Evolutionary conservation across 2,329 filamentous ascomycete genomes (phyloP), one percentile per base, ranked within the genome.

Genomic region (Colletotrichum sp.): DNA sequence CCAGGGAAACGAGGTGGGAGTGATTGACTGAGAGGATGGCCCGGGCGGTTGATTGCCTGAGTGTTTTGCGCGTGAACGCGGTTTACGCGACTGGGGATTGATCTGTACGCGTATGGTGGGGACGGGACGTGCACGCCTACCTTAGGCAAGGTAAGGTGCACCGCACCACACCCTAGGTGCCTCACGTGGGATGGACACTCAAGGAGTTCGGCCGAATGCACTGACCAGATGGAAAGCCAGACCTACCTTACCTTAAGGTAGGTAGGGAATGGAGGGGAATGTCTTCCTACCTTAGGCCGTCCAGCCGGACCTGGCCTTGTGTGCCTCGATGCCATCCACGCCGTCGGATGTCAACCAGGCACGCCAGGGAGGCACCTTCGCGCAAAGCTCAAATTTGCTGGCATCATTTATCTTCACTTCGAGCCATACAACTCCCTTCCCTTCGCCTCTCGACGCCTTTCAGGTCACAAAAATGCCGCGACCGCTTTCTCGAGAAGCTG

Each of bases 31-130:
- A 62, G 28, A 43, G 58, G 56, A 61, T 32, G 30, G 58, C 30
- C 27, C 27, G n/a, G 58, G 58, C 28, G 18, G 16, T n/a, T 61
- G 36, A 39, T 39, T 39, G 15, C 18, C 16, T 34, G 43, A 70
- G 66, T 55, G 55, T 39, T 28, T n/a, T 69, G 70, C 55, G 70
- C 70, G 70, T 30, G 30, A 30, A 68, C 66, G 66, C 66, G 66
- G 22, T 72, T 69, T 16, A 69, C 66, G 39, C 70, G 70, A 62
- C 66, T 48, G 28, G 61, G 58, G 18, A 64, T 27, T 39, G 25
- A 52, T 52, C 43, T 30, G 15, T 43, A 65, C 32, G 61, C 34
- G 34, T 36, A 15, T 43, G 25, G 34, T 36, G 61, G 32, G 32
- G 61, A 52, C n/a, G n/a, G 43, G 43, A 52, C 58, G 30, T 25